Conservation (phyloP, 2,329 filamentous ascomycete species). For the Ceratocystiopsis minuta region DNA sequence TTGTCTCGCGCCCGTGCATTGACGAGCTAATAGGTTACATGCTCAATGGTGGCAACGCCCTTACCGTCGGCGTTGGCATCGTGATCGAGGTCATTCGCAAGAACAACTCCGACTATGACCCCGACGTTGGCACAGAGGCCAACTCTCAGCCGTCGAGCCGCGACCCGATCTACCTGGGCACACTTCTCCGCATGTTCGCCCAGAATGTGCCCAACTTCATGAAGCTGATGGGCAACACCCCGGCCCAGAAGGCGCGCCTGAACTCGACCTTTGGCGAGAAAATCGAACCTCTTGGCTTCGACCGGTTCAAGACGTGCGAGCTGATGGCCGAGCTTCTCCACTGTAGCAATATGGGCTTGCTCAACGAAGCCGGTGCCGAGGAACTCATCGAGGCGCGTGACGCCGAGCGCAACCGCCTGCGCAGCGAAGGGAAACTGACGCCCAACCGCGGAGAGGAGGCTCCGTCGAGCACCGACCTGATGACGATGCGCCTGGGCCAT, state of each 20-base stretch:
- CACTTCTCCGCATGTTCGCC: slow-evolving; percentile 73
- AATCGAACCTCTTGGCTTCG: slow-evolving; percentile 89
- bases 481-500: slow-evolving; percentile 39
- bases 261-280: slow-evolving; percentile 78
- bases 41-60: slow-evolving; percentile 79
- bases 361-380: slow-evolving; percentile 85
- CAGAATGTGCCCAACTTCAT: slow-evolving; percentile 88
- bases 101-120: slow-evolving; percentile 97
- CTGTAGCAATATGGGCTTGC: slow-evolving; percentile 93
- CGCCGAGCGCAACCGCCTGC: slow-evolving; percentile 60
- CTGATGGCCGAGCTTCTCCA: slow-evolving; percentile 94
- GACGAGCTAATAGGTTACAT: slow-evolving; percentile 77
- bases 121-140: slow-evolving; percentile 69
- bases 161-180: slow-evolving; percentile 92
- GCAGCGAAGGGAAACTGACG: slow-evolving; percentile 59
- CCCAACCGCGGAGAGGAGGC: slow-evolving; percentile 21
- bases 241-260: slow-evolving; percentile 54
- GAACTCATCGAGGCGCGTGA: slow-evolving; percentile 69
- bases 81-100: slow-evolving; percentile 97
- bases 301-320: slow-evolving; percentile 97
- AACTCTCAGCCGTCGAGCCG: slow-evolving; percentile 64
- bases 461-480: slow-evolving; percentile 36
- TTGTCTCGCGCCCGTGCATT: slow-evolving; percentile 74
- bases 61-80: slow-evolving; percentile 93
- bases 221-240: slow-evolving; percentile 65